Evolutionary conservation across 495 filamentous ascomycete species (phyloP).

Genomic region (Podospora fimiseda): DNA sequence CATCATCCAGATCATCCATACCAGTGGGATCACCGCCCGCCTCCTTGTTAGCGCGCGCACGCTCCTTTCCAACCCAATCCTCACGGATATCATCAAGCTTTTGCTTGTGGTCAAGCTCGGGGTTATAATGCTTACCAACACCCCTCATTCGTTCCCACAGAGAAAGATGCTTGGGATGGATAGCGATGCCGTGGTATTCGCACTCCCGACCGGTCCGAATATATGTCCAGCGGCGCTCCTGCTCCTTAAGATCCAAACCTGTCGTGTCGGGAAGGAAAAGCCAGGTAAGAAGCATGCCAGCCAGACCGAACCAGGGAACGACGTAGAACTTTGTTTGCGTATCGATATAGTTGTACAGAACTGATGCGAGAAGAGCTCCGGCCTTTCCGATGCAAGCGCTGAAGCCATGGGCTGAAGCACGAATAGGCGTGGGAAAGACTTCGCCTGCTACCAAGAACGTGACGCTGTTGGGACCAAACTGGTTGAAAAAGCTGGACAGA

Average conservation of each 20-base stretch:
- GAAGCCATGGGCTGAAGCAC: slow-evolving; percentile 85
- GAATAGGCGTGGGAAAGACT: slow-evolving; percentile 82
- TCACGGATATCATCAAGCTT: slow-evolving; percentile 71
- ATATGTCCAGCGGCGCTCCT: slow-evolving; percentile 80
- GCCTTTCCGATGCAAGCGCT: slow-evolving; percentile 77
- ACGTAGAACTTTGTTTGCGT: slow-evolving; percentile 74
- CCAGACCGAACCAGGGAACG: slow-evolving; percentile 86
- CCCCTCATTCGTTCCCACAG: slow-evolving; percentile 70
- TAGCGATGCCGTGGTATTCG: slow-evolving; percentile 83
- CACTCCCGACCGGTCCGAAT: slow-evolving; percentile 64
- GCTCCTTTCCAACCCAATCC: slow-evolving; percentile 39
- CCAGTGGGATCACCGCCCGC: slow-evolving; percentile 19
- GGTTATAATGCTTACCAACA: slow-evolving; percentile 68
- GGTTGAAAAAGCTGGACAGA: slow-evolving; percentile 89
- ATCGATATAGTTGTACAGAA: slow-evolving; percentile 85
- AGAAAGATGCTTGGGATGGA: slow-evolving; percentile 79
- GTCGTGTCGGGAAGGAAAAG: slow-evolving; percentile 89
- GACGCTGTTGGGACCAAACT: slow-evolving; percentile 88
- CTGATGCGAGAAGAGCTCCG: slow-evolving; percentile 74
- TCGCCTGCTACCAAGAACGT: slow-evolving; percentile 91
- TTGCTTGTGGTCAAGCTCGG: slow-evolving; percentile 66
- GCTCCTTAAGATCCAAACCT: slow-evolving; percentile 87
- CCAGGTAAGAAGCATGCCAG: slow-evolving; percentile 67
- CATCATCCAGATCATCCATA: slow-evolving; percentile 26
- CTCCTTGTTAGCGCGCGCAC: slow-evolving; percentile 19